These are phyloP conservation scores for Wallacemonas sp. DNA, from an alignment of 208 protist species.

Conservation along the genomic window DNA sequence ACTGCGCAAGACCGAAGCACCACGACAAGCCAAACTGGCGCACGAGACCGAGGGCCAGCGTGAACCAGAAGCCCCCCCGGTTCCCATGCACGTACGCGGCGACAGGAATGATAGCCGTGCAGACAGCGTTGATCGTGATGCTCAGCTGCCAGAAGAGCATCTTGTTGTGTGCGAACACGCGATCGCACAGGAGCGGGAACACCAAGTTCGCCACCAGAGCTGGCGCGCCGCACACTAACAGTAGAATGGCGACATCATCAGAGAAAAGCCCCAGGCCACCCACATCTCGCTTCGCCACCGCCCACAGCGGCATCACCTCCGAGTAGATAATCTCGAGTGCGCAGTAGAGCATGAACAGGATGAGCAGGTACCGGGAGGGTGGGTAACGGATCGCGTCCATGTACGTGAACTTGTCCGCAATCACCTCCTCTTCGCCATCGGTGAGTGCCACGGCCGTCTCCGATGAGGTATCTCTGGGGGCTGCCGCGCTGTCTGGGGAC, in stretches of 20 bases:
- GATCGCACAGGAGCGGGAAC: conserved; percentile 25
- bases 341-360: conserved; percentile 39
- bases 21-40: conserved; percentile 22
- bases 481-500: neutral
- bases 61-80: conserved; percentile 11
- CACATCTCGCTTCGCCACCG: conserved; percentile 15
- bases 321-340: conserved; percentile 32
- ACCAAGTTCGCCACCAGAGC: conserved; percentile 33
- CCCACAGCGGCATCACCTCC: conserved; percentile 47
- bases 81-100: conserved; percentile 12
- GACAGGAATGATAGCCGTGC: conserved; percentile 12
- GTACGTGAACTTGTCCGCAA: conserved; percentile 23
- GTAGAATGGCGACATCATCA: conserved; percentile 18
- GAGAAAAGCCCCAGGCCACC: conserved; percentile 33
- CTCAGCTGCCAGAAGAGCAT: conserved; percentile 16
- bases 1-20: conserved; percentile 22
- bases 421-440: neutral
- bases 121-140: conserved; percentile 5
- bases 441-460: neutral
- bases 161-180: conserved; percentile 13
- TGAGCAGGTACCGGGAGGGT: conserved; percentile 21
- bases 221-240: conserved; percentile 32
- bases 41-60: conserved; percentile 9
- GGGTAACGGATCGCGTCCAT: conserved; percentile 23
- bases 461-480: neutral